Percentiles rank a stretch among this genome's conserved stretches.
These are phyloP conservation scores for Simplicillium aogashimaense DNA, from an alignment of 2,329 filamentous ascomycete species.

Conservation along the genomic window DNA sequence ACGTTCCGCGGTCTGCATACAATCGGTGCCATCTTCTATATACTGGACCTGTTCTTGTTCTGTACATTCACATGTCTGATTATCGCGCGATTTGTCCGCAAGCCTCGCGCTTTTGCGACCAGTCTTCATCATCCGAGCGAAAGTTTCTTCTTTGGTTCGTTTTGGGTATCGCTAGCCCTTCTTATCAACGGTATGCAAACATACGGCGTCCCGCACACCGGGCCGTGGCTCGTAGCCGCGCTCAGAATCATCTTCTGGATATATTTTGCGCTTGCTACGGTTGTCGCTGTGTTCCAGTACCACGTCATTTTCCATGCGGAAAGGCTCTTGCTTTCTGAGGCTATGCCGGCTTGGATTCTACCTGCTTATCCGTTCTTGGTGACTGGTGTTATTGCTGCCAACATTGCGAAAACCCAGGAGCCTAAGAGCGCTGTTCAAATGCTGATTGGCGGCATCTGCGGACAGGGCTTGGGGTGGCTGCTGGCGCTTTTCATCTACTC, in stretches of 20 bases:
- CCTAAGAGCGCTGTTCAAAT: slow-evolving; percentile 34
- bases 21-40: slow-evolving; percentile 34
- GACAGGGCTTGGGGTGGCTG: slow-evolving; percentile 42
- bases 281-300: slow-evolving; percentile 17
- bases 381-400: slow-evolving; percentile 38
- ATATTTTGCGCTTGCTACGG: slow-evolving; percentile 26
- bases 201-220: slow-evolving; percentile 41
- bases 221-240: slow-evolving; percentile 33
- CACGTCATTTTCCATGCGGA: slow-evolving; percentile 19
- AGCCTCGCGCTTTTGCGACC: slow-evolving; percentile 47
- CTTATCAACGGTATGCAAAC: slow-evolving; percentile 53
- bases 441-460: slow-evolving; percentile 37
- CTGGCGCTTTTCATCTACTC: slow-evolving; percentile 35
- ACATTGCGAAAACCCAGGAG: slow-evolving; percentile 36
- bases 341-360: slow-evolving; percentile 45
- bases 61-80: slow-evolving; percentile 40
- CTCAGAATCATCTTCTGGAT: slow-evolving; percentile 40
- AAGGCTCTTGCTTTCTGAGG: slow-evolving; percentile 34
- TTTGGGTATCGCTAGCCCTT: slow-evolving; percentile 52
- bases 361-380: slow-evolving; percentile 46
- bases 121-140: slow-evolving; percentile 56
- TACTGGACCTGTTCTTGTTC: slow-evolving; percentile 39
- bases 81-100: slow-evolving; percentile 44
- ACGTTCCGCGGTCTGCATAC: slow-evolving; percentile 31
- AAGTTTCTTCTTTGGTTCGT: slow-evolving; percentile 50